Conservation (phyloP, 768 basidiomycete species). For the Leccinum fibrillosum region DNA sequence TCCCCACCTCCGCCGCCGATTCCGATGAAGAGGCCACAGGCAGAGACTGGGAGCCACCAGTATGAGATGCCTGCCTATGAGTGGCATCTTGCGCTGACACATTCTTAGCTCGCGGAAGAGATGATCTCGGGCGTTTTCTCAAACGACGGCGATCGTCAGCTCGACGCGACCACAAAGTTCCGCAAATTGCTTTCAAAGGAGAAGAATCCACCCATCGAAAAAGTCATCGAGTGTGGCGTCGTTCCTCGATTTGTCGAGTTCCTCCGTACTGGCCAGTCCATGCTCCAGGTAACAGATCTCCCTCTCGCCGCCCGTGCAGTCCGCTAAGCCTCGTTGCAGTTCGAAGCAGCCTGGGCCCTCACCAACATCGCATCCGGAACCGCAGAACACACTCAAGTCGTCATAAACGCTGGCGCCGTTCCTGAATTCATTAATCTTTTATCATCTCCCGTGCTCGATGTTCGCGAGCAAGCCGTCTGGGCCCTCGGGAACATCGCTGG, state of each 20-base stretch:
- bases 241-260: constrained; percentile 98
- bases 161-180: constrained; percentile 98
- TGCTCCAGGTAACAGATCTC: constrained; percentile 66
- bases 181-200: constrained; percentile 98
- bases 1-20: constrained; percentile 68
- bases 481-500: constrained; percentile 99
- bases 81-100: constrained; percentile 8
- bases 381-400: constrained; percentile 96
- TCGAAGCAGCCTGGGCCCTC: constrained; percentile 97
- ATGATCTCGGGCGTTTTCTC: constrained; percentile 95
- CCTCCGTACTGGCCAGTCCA: constrained; percentile 71
- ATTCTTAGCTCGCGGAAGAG: constrained; percentile 70
- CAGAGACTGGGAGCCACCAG: constrained; percentile 75
- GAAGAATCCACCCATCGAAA: constrained; percentile 98
- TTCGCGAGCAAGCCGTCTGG: constrained; percentile 99
- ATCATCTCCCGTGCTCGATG: constrained; percentile 92
- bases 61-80: constrained; percentile 29
- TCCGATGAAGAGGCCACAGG: constrained; percentile 87
- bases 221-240: constrained; percentile 96
- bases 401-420: constrained; percentile 91
- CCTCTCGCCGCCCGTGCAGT: constrained; percentile 4
- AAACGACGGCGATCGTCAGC: constrained; percentile 84
- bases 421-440: constrained; percentile 97
- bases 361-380: constrained; percentile 99
- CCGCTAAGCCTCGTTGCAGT: constrained; percentile 44